Conservation (phyloP, 1,284 basidiomycete genomes). For the Retiboletus flavoniger region DNA sequence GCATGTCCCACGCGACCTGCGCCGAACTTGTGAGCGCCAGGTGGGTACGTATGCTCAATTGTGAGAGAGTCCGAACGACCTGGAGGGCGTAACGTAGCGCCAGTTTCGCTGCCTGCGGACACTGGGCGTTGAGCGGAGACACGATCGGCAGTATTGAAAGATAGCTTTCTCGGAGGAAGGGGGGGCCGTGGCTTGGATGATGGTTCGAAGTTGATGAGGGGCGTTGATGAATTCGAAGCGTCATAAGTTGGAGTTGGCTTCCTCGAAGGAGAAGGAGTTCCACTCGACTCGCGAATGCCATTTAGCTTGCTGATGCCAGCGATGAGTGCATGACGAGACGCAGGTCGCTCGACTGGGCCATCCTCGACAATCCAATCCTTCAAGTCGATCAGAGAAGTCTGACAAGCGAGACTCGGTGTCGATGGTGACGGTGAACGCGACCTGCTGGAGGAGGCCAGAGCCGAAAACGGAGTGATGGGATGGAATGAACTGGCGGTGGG, state of each 20-base stretch:
- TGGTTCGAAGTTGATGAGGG: slow-evolving; percentile 59
- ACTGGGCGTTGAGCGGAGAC: slow-evolving; percentile 29
- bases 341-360: slow-evolving; percentile 39
- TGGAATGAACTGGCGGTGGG: slow-evolving; percentile 39
- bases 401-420: slow-evolving; percentile 52
- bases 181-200: slow-evolving; percentile 47
- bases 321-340: slow-evolving; percentile 17
- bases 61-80: slow-evolving; percentile 45
- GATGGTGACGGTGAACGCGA: slow-evolving; percentile 57
- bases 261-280: slow-evolving; percentile 23
- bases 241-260: slow-evolving; percentile 4
- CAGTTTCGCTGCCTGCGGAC: slow-evolving; percentile 18
- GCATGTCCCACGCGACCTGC: slow-evolving; percentile 46
- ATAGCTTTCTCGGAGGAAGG: slow-evolving; percentile 65
- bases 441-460: slow-evolving; percentile 27
- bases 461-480: slow-evolving; percentile 34
- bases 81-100: slow-evolving; percentile 31
- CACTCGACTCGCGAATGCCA: slow-evolving; percentile 27
- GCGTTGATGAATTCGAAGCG: slow-evolving; percentile 28
- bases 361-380: slow-evolving; percentile 75
- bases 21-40: slow-evolving; percentile 37
- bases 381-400: slow-evolving; percentile 67
- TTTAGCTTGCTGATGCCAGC: slow-evolving; percentile 24
- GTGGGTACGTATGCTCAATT: slow-evolving; percentile 58
- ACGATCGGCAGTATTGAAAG: slow-evolving; percentile 45